These are phyloP conservation scores for Pseudonitzschia delicatissima DNA, from an alignment of 108 stramenopile genomes.

Conservation along the genomic window DNA sequence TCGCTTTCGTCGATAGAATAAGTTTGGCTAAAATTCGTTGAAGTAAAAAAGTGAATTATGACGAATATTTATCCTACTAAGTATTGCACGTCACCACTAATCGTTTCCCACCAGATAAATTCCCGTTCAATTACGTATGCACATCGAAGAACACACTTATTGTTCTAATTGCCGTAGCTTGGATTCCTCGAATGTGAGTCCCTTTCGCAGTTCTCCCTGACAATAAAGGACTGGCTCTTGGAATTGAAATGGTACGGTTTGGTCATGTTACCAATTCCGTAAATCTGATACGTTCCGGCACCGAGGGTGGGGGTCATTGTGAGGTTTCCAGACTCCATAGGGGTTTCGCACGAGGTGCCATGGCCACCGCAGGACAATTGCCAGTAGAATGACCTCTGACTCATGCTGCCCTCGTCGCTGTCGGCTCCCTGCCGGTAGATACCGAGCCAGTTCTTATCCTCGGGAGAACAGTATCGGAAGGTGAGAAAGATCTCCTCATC, in stretches of 20 bases:
- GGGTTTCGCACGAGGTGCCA: neutral
- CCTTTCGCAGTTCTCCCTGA: neutral
- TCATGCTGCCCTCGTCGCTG: neutral
- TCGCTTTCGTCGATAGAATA: neutral
- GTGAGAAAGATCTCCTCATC: neutral
- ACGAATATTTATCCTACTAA: neutral
- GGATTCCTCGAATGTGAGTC: neutral
- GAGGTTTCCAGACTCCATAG: neutral
- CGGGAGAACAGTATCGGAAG: neutral
- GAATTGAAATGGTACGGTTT: neutral
- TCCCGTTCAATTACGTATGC: neutral
- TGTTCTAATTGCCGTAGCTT: neutral
- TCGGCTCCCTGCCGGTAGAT: neutral
- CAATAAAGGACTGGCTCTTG: neutral
- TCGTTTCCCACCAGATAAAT: too few relatives aligned
- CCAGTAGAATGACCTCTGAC: neutral
- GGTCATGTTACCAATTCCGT: neutral
- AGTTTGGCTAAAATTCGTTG: neutral
- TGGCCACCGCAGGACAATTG: constrained; percentile 7
- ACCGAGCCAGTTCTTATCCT: neutral
- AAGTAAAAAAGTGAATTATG: neutral
- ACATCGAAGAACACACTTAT: neutral
- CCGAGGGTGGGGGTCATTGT: neutral
- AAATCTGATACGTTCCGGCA: neutral
- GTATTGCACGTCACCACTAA: neutral